phyloP scores from a whole-genome alignment of 805 yeast genomes.

The Candida maris region DNA sequence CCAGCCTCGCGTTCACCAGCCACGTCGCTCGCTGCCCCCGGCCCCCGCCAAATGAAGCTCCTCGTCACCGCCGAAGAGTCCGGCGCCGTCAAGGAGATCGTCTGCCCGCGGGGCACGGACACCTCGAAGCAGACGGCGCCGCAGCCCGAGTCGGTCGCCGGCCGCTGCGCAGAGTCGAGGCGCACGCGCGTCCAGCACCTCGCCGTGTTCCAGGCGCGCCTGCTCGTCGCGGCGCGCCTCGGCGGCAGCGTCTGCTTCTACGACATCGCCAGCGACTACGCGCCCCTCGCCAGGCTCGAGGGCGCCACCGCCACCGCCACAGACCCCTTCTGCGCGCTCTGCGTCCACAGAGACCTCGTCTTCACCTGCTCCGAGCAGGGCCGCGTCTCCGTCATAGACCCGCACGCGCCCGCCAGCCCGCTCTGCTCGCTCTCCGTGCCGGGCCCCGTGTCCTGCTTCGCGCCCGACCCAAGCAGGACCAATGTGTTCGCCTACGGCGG shows the following conservation, averaged over 20 bases:
- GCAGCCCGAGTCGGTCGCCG: constrained; percentile 55
- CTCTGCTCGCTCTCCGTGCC: constrained; percentile 35
- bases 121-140: constrained; percentile 66
- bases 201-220: constrained; percentile 28
- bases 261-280: constrained; percentile 23
- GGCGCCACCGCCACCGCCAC: constrained; percentile 14
- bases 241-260: constrained; percentile 43
- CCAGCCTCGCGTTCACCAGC: too few species aligned
- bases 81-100: constrained; percentile 61
- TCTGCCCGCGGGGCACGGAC: constrained; percentile 68
- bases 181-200: constrained; percentile 35
- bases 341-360: constrained; percentile 23
- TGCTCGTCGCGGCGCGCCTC: constrained; percentile 39
- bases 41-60: constrained; percentile 48
- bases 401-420: constrained; percentile 10
- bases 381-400: constrained; percentile 24
- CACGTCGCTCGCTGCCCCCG: background rate
- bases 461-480: constrained; percentile 42
- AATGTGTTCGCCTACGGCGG: constrained; percentile 81
- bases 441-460: constrained; percentile 48
- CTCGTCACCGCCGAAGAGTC: constrained; percentile 64
- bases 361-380: constrained; percentile 36
- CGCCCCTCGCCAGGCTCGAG: constrained; percentile 13
- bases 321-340: constrained; percentile 39
- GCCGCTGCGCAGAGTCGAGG: constrained; percentile 28